A percentile compares a stretch with the other conserved stretches of the same genome.
phyloP scores from a whole-genome alignment of 129 eudicot genomes.

The Centrapalus pauciflorus region DNA sequence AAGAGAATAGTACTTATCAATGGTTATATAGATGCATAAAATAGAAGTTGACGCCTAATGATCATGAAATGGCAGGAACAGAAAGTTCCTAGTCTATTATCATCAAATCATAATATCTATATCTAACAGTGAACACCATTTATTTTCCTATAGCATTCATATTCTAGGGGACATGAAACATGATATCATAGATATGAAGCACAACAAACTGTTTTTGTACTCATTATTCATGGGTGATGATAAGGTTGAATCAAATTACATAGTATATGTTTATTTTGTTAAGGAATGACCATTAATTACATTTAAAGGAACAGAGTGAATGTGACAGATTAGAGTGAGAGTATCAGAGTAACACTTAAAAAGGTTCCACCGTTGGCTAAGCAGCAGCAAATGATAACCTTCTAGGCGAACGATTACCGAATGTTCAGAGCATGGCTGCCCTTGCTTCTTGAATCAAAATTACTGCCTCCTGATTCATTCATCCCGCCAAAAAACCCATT shows the following conservation, averaged over 20 bases:
- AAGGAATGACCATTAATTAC: background rate
- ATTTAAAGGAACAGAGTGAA: background rate
- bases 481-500: slow-evolving; percentile 58
- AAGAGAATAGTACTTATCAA: background rate
- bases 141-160: background rate
- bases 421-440: slow-evolving; percentile 55
- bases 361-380: background rate
- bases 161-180: background rate
- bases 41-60: background rate
- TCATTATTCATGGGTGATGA: background rate
- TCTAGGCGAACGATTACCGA: slow-evolving; percentile 47
- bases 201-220: background rate
- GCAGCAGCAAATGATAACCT: slow-evolving; percentile 17
- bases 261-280: background rate
- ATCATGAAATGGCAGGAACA: slow-evolving; percentile 3
- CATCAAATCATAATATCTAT: background rate
- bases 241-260: background rate
- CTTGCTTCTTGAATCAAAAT: slow-evolving; percentile 39
- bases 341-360: background rate
- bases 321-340: background rate
- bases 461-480: slow-evolving; percentile 46
- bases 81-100: background rate
- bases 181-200: background rate
- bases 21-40: background rate
- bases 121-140: background rate